A percentile compares a stretch with the other conserved stretches of the same genome.
phyloP scores from a whole-genome alignment of 177 flowering plant genomes.

The Vitis hybrid region DNA sequence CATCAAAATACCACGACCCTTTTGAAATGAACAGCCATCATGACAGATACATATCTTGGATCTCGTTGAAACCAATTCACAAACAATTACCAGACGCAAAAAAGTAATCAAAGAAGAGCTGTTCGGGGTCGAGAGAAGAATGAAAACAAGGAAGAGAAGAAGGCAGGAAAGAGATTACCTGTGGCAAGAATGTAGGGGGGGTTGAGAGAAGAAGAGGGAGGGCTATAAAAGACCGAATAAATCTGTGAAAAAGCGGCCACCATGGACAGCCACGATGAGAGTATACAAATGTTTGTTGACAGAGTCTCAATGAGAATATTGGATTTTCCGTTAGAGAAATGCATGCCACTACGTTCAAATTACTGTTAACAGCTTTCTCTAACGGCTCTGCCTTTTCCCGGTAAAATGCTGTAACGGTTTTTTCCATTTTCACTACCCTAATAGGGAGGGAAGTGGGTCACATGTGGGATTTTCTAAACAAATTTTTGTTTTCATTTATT shows the following conservation, averaged over 20 bases:
- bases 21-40: too few relatives aligned
- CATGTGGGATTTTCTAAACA: too few relatives aligned
- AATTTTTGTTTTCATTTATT: too few relatives aligned
- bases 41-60: too few relatives aligned
- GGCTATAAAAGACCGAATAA: conserved; percentile 16
- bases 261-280: neutral
- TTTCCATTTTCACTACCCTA: neutral
- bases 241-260: neutral
- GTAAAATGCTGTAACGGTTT: neutral
- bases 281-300: conserved; percentile 12
- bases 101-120: too few relatives aligned
- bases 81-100: too few relatives aligned
- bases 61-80: too few relatives aligned
- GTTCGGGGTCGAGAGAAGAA: neutral
- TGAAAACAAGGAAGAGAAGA: neutral
- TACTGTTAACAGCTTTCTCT: neutral
- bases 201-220: neutral
- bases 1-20: too few relatives aligned
- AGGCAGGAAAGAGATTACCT: conserved; percentile 12
- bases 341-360: conserved; percentile 34
- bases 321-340: conserved; percentile 10
- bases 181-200: conserved; percentile 11
- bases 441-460: too few relatives aligned
- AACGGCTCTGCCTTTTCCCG: neutral
- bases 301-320: neutral